Conservation (phyloP, 2,329 filamentous ascomycete genomes). For the Pleoardoris graminearum region DNA sequence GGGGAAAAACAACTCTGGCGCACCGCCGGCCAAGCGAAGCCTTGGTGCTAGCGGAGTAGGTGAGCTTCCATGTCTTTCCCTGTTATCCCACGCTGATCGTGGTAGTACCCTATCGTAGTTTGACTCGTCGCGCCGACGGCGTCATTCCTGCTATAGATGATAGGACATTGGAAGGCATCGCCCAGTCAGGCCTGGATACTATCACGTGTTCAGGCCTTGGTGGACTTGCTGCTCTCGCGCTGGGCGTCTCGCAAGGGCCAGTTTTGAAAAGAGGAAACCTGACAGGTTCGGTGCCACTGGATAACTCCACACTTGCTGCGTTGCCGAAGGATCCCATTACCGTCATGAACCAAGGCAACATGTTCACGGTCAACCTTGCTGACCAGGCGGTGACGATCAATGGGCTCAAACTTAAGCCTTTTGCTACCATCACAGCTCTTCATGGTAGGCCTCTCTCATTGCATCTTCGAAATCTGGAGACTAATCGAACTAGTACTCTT, state of each 20-base stretch:
- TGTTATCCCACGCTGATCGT: neutral
- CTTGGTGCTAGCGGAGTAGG: slow-evolving; percentile 17
- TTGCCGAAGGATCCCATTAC: slow-evolving; percentile 29
- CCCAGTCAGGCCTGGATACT: slow-evolving; percentile 22
- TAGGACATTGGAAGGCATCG: slow-evolving; percentile 20
- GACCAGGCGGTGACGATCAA: slow-evolving; percentile 27
- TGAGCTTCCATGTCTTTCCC: slow-evolving; percentile 8
- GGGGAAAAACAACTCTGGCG: slow-evolving; percentile 6
- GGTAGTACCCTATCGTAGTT: slow-evolving; percentile 16
- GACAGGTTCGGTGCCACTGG: slow-evolving; percentile 13
- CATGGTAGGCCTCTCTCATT: slow-evolving; percentile 27
- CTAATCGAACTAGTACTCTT: slow-evolving; percentile 21
- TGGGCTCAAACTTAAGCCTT: slow-evolving; percentile 20
- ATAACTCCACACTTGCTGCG: slow-evolving; percentile 19
- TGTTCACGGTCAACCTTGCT: slow-evolving; percentile 24
- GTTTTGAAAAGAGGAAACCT: slow-evolving; percentile 15
- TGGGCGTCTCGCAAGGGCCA: slow-evolving; percentile 21
- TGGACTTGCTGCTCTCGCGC: slow-evolving; percentile 24
- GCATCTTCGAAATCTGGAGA: too few species aligned
- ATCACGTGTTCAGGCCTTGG: slow-evolving; percentile 35
- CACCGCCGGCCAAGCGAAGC: slow-evolving; percentile 7
- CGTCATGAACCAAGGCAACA: slow-evolving; percentile 30
- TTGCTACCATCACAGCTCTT: slow-evolving; percentile 25
- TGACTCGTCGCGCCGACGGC: slow-evolving; percentile 12
- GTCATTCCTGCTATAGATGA: slow-evolving; percentile 25